Evolutionary conservation across 2,329 filamentous ascomycete genomes (phyloP), one percentile per base, ranked within the genome.

Genomic region (Xylariales sp.): DNA sequence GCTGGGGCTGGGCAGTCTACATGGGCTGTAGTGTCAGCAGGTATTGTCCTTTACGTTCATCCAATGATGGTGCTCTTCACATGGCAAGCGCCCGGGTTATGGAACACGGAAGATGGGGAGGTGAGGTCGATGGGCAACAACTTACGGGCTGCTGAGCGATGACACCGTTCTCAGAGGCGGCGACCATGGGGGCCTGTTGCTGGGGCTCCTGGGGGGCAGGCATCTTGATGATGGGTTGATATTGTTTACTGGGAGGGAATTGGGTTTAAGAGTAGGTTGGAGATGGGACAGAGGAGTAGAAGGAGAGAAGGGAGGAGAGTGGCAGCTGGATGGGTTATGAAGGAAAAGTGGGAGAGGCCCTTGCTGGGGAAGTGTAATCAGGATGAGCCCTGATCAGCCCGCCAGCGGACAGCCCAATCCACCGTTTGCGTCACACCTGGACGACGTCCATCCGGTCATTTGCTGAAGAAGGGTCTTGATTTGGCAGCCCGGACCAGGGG

Each of bases 101-200:
- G 11, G 25, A 14, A 8, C 15, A 18, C n/a, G 25, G 24, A 28
- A 35, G 14, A 8, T 18, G 11, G 29, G 12, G 3, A 13, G 19
- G 17, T 14, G 16, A 34, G 16, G 13, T 15, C 24, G 18, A 29
- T 16, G 25, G 29, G 37, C 17, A 24, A 13, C 28, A 11, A 59
- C 65, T 44, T 51, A 69, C 65, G 21, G 66, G 65, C 52, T 68
- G 66, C 49, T 67, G 60, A 40, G 53, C 53, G 52, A 69, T 54
- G 37, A 67, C 54, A 21, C 61, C 57, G 40, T 54, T 47, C 30
- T 56, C 55, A 35, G 53, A 40, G 39, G 50, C 44, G 48, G 58
- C 55, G 47, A 63, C 60, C 65, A 69, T 69, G 46, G 65, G 61
- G 47, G 61, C 61, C 55, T 69, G 65, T 52, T 66, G 65, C 41